Evolutionary conservation across 768 basidiomycete species (phyloP).

Genomic region (Coprinopsis cinerea): DNA sequence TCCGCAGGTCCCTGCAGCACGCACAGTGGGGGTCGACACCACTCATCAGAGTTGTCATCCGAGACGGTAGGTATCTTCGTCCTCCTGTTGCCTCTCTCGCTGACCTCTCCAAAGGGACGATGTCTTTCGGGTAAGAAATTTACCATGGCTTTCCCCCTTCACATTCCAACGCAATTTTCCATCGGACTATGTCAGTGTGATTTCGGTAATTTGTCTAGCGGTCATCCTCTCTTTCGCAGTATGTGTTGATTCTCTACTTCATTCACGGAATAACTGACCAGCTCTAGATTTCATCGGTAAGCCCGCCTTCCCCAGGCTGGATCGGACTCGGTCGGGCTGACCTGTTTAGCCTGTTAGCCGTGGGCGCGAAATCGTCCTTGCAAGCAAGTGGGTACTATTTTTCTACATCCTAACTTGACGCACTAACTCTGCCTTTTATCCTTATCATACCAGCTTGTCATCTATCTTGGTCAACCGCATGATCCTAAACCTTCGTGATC

Average conservation of each 20-base stretch:
- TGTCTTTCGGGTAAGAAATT: constrained; percentile 39
- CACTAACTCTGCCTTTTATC: not conserved
- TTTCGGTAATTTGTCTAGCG: constrained; percentile 13
- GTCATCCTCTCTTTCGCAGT: constrained; percentile 15
- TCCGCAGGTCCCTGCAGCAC: constrained; percentile 27
- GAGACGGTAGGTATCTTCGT: constrained; percentile 30
- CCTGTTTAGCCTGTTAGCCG: not conserved
- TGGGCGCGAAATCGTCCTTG: not conserved
- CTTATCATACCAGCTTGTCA: constrained; percentile 17
- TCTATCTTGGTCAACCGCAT: constrained; percentile 25
- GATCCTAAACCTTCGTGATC: constrained; percentile 26
- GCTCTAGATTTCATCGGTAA: constrained; percentile 7
- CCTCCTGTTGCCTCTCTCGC: not conserved
- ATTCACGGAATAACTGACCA: not conserved
- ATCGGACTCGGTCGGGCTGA: not conserved
- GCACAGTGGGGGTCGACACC: constrained; percentile 10
- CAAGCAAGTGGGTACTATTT: not conserved
- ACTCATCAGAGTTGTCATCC: constrained; percentile 27
- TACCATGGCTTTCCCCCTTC: not conserved
- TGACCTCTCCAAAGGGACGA: constrained; percentile 23
- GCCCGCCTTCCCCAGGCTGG: not conserved
- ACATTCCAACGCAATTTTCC: not conserved
- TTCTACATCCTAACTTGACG: not conserved
- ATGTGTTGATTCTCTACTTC: not conserved
- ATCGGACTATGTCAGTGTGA: constrained; percentile 11